phyloP scores from a whole-genome alignment of 1,284 basidiomycete genomes.

The Cryptococcus jaspeensis region DNA sequence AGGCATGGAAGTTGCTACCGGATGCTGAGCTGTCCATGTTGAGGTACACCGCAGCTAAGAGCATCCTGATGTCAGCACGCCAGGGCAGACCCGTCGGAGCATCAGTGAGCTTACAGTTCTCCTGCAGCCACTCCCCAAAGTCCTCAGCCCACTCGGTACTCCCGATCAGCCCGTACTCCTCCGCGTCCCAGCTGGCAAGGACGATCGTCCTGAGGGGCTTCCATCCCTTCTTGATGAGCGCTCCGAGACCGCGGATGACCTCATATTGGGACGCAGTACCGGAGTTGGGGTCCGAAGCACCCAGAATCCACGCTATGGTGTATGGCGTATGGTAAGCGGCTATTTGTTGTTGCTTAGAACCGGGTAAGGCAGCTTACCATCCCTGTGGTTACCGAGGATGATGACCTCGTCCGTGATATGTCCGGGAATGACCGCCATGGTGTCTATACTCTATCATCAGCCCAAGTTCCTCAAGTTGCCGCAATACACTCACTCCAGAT shows the following conservation, averaged over 20 bases:
- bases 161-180: conserved; percentile 87
- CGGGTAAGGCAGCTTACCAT: conserved; percentile 58
- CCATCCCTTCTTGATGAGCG: conserved; percentile 73
- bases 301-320: conserved; percentile 60
- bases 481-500: conserved; percentile 39
- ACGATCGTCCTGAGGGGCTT: conserved; percentile 82
- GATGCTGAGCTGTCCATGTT: conserved; percentile 71
- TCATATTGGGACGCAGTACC: conserved; percentile 86
- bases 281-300: conserved; percentile 79
- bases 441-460: conserved; percentile 64
- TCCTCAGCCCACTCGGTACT: conserved; percentile 89
- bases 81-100: conserved; percentile 4
- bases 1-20: conserved; percentile 63
- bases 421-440: conserved; percentile 86
- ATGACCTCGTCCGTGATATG: conserved; percentile 82
- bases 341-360: no score
- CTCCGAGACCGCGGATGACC: conserved; percentile 76
- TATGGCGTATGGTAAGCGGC: conserved; percentile 22
- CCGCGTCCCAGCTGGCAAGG: conserved; percentile 90
- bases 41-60: conserved; percentile 66
- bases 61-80: background rate
- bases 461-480: background rate
- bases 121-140: conserved; percentile 73
- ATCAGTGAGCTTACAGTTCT: conserved; percentile 55
- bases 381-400: conserved; percentile 80